Conservation (phyloP, 176 grass and related monocot species). For the Avena atlantica region DNA sequence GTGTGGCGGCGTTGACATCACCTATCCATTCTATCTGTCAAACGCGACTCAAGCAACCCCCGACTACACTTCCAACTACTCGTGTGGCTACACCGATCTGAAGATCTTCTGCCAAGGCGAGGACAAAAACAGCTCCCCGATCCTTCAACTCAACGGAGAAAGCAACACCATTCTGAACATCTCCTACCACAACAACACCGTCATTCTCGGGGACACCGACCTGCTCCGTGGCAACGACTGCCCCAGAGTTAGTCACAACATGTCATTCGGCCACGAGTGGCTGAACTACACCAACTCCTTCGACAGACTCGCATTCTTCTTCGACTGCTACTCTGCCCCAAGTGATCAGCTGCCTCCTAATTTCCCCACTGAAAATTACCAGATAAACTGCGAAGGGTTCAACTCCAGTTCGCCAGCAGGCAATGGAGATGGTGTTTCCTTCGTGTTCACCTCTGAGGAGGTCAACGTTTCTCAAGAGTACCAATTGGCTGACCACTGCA, state of each 20-base stretch:
- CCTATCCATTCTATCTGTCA: conserved; percentile 18
- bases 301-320: neutral
- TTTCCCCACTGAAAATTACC: neutral
- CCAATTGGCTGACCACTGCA: neutral
- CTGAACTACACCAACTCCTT: no score
- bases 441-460: neutral
- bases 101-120: conserved; percentile 10
- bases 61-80: neutral
- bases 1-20: conserved; percentile 25
- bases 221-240: neutral
- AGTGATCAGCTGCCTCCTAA: fast-evolving
- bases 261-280: no score
- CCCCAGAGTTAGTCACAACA: neutral
- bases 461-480: fast-evolving
- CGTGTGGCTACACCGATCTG: conserved; percentile 53
- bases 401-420: fast-evolving
- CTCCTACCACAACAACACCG: neutral
- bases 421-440: neutral
- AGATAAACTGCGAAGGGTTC: neutral
- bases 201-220: conserved; percentile 18
- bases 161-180: conserved; percentile 27
- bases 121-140: fast-evolving
- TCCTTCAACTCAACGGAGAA: neutral
- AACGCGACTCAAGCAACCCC: fast-evolving
- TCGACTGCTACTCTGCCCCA: neutral